A percentile compares a stretch with the other conserved stretches of the same genome.
Conservation (phyloP, 2,329 filamentous ascomycete genomes). For the Trichoderma sp. region DNA sequence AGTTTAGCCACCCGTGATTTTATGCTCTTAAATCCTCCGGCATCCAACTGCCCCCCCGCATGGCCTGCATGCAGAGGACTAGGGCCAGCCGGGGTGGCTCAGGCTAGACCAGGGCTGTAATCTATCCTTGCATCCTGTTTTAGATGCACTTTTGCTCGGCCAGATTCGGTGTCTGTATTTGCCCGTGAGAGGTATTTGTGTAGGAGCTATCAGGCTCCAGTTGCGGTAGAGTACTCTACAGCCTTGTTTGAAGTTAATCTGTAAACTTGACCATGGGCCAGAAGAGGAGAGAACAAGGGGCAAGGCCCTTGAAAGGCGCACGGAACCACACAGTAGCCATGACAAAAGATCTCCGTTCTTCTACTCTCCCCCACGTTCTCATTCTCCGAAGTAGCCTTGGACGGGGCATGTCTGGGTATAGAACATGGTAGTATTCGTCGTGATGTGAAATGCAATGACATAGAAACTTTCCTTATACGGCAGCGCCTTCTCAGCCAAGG, state of each 20-base stretch:
- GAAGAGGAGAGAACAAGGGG: background rate
- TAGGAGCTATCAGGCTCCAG: background rate
- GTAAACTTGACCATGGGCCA: background rate
- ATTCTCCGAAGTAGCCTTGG: background rate
- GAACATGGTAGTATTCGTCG: constrained; percentile 1
- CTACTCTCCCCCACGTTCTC: background rate
- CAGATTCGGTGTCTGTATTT: constrained; percentile 1
- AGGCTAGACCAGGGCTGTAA: constrained; percentile 9
- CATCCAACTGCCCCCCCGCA: constrained; percentile 18
- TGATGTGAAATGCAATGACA: background rate
- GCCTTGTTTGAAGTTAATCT: background rate
- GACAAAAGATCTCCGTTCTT: background rate
- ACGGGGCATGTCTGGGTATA: background rate
- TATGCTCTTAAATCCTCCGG: constrained; percentile 11
- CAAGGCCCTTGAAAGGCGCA: background rate
- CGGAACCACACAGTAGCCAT: background rate
- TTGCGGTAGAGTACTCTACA: background rate
- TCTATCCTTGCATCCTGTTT: background rate
- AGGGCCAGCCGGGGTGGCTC: constrained; percentile 21
- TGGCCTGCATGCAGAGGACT: constrained; percentile 13
- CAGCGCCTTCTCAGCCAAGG: constrained; percentile 1
- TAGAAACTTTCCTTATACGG: background rate
- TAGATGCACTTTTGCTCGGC: constrained; percentile 28
- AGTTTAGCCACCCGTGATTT: background rate
- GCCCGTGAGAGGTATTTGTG: background rate